Evolutionary conservation across 495 filamentous ascomycete species (phyloP), one percentile per base, ranked within the genome.

Genomic region (Paragyromitra xinjiangensis): DNA sequence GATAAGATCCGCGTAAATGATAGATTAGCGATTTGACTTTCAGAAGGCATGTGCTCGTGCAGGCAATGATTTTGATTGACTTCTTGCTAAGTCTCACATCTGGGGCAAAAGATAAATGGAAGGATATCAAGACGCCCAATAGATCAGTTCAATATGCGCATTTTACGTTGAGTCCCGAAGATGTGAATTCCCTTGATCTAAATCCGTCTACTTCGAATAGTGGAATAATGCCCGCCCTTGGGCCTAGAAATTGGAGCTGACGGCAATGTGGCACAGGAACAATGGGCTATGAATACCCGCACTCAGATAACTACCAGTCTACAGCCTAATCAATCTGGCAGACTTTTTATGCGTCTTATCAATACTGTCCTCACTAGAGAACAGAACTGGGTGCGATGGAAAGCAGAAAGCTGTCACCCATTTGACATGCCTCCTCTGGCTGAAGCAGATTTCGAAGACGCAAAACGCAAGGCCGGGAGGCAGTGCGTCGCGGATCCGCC

Each of bases 331-430:
- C 82, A 84, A n/a, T 91, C 93, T 70, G 96, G 96, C 14, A 92
- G 91, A 69, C 95, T 96, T 83, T 99, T 98, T 84, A 93, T 92
- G 82, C 92, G 95, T 37, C 94, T 97, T 89, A 93, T 99, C 45
- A 95, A 98, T 80, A 97, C 94, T 4, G 94, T 98, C 19, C 87
- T 99, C 24, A 92, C 93, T 6, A 88, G 95, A 71, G 95, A 99
- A 84, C 97, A 97, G 84, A 97, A 97, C 79, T 99, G 95, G 95
- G 94, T 94, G 53, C 91, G 92, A 61, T 99, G 95, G 95, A 99
- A 99, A 84, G 89, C 93, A 8, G 95, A 98, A 83, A 91, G 89
- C 64, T 98, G 95, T 83, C 94, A 93, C 39, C 87, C 90, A 24
- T 97, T 99, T 81, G 90, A 94, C 75, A 87, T 89, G 51, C 88